These are phyloP conservation scores for Chalaropsis ovoidea DNA, from an alignment of 2,329 filamentous ascomycete species.

Conservation along the genomic window DNA sequence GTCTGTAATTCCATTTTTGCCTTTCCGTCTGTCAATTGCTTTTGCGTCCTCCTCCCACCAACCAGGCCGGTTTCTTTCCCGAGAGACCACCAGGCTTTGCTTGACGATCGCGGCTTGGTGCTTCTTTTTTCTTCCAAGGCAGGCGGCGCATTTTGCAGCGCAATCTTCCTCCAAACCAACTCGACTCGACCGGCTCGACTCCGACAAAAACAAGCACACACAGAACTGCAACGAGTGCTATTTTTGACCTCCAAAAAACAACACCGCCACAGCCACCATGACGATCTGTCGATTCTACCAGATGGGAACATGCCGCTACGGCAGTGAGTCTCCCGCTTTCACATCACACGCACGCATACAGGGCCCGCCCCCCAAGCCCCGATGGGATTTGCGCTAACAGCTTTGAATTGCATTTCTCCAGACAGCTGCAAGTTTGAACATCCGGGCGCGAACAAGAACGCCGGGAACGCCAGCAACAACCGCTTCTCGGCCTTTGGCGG, in stretches of 20 bases:
- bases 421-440: slow-evolving; percentile 48
- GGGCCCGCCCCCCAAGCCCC: neutral
- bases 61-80: neutral
- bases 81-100: neutral
- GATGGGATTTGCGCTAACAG: slow-evolving; percentile 3
- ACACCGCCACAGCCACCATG: slow-evolving; percentile 18
- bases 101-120: neutral
- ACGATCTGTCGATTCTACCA: slow-evolving; percentile 26
- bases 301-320: slow-evolving; percentile 41
- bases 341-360: neutral
- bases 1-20: neutral
- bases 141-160: neutral
- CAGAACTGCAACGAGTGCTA: neutral
- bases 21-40: neutral
- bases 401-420: slow-evolving; percentile 29
- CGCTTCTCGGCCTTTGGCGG: slow-evolving; percentile 21
- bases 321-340: slow-evolving; percentile 36
- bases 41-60: neutral
- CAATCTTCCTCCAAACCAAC: neutral
- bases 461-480: slow-evolving; percentile 23
- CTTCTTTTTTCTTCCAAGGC: no score
- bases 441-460: slow-evolving; percentile 35
- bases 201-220: neutral
- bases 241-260: neutral
- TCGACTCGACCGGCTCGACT: neutral